phyloP scores from a whole-genome alignment of 2,329 filamentous ascomycete genomes.

The Fusarium temperatum region DNA sequence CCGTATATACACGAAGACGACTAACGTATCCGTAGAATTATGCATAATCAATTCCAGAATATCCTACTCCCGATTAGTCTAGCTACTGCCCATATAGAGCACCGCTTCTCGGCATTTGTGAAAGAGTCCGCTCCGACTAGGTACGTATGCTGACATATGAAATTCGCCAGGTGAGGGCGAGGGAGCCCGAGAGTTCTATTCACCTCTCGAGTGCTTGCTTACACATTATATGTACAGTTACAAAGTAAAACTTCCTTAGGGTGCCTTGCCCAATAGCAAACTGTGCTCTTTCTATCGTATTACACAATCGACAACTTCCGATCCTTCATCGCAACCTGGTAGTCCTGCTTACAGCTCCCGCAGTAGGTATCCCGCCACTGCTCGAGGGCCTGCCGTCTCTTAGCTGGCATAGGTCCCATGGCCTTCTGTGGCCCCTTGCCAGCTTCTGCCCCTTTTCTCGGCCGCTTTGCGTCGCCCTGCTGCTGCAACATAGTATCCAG shows the following conservation, averaged over 20 bases:
- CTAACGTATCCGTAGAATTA: neutral
- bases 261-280: neutral
- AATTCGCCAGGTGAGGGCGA: neutral
- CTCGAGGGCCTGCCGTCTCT: constrained; percentile 51
- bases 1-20: neutral
- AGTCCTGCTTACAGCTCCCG: constrained; percentile 63
- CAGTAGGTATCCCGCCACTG: constrained; percentile 65
- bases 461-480: constrained; percentile 26
- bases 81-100: neutral
- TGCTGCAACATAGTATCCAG: constrained; percentile 56
- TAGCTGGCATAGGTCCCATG: constrained; percentile 41
- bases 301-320: constrained; percentile 40
- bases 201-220: constrained; percentile 1
- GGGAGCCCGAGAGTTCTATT: constrained; percentile 7
- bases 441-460: constrained; percentile 20
- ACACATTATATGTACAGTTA: neutral
- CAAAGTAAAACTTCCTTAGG: neutral
- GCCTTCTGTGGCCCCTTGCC: constrained; percentile 45
- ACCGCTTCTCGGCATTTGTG: neutral
- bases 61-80: neutral
- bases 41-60: constrained; percentile 23
- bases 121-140: neutral
- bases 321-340: constrained; percentile 45
- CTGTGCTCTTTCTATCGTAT: neutral
- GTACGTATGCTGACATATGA: neutral